Evolutionary conservation across 2,329 filamentous ascomycete genomes (phyloP).

Genomic region (Sporothrix euskadiensis): DNA sequence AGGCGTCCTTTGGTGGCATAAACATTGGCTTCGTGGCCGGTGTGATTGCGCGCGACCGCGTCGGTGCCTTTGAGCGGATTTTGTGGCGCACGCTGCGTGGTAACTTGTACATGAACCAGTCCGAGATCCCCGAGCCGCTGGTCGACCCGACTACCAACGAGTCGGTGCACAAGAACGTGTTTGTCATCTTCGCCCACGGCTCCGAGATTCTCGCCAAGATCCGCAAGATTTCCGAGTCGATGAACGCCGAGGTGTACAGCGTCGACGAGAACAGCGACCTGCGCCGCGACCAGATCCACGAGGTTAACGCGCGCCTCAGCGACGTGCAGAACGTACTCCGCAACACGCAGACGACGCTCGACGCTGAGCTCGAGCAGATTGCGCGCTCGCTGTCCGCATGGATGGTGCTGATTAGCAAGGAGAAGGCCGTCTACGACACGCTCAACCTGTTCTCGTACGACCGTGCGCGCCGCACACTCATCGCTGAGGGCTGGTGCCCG

Average conservation of each 20-base stretch:
- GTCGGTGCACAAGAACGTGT: slow-evolving; percentile 92
- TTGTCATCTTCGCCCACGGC: slow-evolving; percentile 95
- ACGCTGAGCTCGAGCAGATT: slow-evolving; percentile 91
- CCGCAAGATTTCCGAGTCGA: slow-evolving; percentile 95
- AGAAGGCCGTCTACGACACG: slow-evolving; percentile 95
- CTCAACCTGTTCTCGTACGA: slow-evolving; percentile 97
- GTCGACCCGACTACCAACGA: slow-evolving; percentile 92
- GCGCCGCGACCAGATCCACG: slow-evolving; percentile 91
- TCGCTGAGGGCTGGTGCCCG: slow-evolving; percentile 96
- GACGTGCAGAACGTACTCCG: slow-evolving; percentile 89
- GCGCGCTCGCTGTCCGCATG: slow-evolving; percentile 89
- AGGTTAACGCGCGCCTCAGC: slow-evolving; percentile 89
- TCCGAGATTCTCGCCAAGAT: slow-evolving; percentile 99
- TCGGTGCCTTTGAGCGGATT: slow-evolving; percentile 94
- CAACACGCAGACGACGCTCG: slow-evolving; percentile 92
- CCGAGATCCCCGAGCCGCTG: slow-evolving; percentile 91
- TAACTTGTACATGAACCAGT: slow-evolving; percentile 99
- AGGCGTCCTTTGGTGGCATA: slow-evolving; percentile 92
- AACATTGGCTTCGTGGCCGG: slow-evolving; percentile 98
- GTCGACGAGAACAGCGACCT: slow-evolving; percentile 98
- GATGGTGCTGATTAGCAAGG: slow-evolving; percentile 97
- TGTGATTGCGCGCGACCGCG: slow-evolving; percentile 89
- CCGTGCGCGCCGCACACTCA: slow-evolving; percentile 89
- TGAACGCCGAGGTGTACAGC: slow-evolving; percentile 92
- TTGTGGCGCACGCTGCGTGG: slow-evolving; percentile 95